phyloP scores from a whole-genome alignment of 495 filamentous ascomycete species.

The Neurospora discreta region DNA sequence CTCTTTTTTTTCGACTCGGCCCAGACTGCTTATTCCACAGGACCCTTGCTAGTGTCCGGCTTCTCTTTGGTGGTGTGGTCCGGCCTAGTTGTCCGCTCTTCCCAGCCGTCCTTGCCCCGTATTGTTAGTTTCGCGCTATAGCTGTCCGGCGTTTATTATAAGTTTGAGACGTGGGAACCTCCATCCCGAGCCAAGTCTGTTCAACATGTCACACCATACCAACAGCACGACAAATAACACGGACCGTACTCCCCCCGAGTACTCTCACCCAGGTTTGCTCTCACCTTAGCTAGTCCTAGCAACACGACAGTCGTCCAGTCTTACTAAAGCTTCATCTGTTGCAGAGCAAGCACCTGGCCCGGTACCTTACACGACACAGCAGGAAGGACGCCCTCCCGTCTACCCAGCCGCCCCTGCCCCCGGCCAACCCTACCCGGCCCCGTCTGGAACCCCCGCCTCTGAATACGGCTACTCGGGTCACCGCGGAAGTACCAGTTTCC shows the following conservation, averaged over 20 bases:
- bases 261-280: conserved; percentile 97
- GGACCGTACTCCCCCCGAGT: conserved; percentile 85
- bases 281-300: conserved; percentile 57
- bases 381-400: conserved; percentile 62
- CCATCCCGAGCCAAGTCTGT: not conserved
- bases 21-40: not conserved
- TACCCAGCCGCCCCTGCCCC: conserved; percentile 43
- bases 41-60: not conserved
- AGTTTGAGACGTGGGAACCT: not conserved
- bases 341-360: conserved; percentile 69
- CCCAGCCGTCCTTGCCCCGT: not conserved
- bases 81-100: not conserved
- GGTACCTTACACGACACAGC: conserved; percentile 60
- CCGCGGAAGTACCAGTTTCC: conserved; percentile 32
- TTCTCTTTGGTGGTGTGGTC: not conserved
- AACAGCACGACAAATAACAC: conserved; percentile 20
- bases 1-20: not conserved
- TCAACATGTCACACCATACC: not conserved
- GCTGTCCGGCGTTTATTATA: not conserved
- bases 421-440: conserved; percentile 58
- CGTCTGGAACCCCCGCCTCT: conserved; percentile 26
- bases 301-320: conserved; percentile 36
- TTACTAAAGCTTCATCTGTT: conserved; percentile 56
- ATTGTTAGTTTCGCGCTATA: not conserved
- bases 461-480: conserved; percentile 51